These are phyloP conservation scores for Suhomyces tanzawaensis DNA, from an alignment of 805 yeast species.

Conservation along the genomic window DNA sequence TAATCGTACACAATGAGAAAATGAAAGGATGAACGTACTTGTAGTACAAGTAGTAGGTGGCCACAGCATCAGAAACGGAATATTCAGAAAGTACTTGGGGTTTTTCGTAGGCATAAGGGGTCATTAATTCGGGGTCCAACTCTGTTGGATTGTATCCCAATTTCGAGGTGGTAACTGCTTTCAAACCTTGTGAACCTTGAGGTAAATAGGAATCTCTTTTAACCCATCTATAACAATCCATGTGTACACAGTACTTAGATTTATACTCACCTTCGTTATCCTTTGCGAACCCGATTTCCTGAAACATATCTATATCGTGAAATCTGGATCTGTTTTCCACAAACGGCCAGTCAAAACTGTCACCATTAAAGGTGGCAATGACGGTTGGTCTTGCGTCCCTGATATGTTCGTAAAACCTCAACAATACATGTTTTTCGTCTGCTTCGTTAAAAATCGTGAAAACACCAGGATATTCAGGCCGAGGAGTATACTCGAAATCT, in stretches of 20 bases:
- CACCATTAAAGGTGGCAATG: constrained; percentile 98
- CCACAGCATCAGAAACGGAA: constrained; percentile 99
- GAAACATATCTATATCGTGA: constrained; percentile 84
- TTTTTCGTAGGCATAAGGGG: constrained; percentile 91
- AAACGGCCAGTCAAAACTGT: constrained; percentile 98
- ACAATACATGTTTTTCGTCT: constrained; percentile 72
- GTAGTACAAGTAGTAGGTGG: constrained; percentile 92
- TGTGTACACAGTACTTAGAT: constrained; percentile 87
- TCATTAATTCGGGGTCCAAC: constrained; percentile 96
- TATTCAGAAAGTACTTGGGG: constrained; percentile 94
- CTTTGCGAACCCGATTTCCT: constrained; percentile 89
- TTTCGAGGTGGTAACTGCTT: constrained; percentile 95
- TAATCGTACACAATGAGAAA: constrained; percentile 90
- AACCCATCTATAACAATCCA: constrained; percentile 98
- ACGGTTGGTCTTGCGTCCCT: constrained; percentile 89
- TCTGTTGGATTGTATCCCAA: constrained; percentile 96
- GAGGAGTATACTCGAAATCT: constrained; percentile 97
- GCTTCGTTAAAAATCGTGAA: constrained; percentile 89
- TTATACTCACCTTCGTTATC: constrained; percentile 91
- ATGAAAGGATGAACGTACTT: constrained; percentile 97
- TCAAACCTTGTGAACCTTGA: constrained; percentile 97
- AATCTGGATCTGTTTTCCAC: constrained; percentile 83
- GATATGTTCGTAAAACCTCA: constrained; percentile 84
- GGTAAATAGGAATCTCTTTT: constrained; percentile 96
- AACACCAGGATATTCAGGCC: constrained; percentile 88